Evolutionary conservation across 768 basidiomycete genomes (phyloP).

Genomic region (Psilocybe cubensis): DNA sequence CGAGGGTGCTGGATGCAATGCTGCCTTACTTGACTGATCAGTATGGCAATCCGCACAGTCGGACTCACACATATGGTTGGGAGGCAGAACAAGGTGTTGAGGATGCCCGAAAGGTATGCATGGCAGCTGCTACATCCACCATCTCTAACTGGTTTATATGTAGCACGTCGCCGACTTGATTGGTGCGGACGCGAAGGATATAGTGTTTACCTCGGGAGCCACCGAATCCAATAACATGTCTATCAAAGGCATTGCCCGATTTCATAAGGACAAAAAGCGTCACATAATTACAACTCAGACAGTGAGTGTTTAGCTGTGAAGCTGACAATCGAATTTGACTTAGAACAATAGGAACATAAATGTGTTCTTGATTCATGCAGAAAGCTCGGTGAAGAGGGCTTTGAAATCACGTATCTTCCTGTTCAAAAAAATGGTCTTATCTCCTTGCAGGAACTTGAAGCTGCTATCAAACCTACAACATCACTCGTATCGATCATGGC

Average conservation of each 20-base stretch:
- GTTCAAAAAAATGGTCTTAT: constrained; percentile 87
- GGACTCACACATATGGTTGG: constrained; percentile 99
- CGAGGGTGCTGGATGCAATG: constrained; percentile 96
- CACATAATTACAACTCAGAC: constrained; percentile 97
- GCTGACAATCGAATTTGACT: neutral
- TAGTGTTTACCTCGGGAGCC: constrained; percentile 96
- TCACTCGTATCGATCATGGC: constrained; percentile 97
- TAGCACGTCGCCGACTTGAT: constrained; percentile 91
- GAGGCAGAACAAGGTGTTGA: constrained; percentile 97
- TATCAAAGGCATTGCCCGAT: constrained; percentile 95
- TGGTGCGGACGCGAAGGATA: constrained; percentile 93
- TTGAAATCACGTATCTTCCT: constrained; percentile 97
- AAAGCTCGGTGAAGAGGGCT: constrained; percentile 94
- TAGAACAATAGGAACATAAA: constrained; percentile 84
- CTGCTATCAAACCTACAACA: constrained; percentile 89
- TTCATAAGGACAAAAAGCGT: constrained; percentile 90
- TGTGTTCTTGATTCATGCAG: constrained; percentile 98
- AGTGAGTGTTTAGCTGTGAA: constrained; percentile 42
- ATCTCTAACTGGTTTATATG: neutral
- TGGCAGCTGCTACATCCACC: constrained; percentile 3
- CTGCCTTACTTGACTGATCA: constrained; percentile 93
- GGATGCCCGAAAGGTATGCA: constrained; percentile 77
- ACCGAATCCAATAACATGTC: constrained; percentile 98
- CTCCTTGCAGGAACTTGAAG: constrained; percentile 76
- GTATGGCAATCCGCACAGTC: constrained; percentile 97